Evolutionary conservation across 2,329 filamentous ascomycete species (phyloP).

Genomic region (Cladosporium oxysporum): DNA sequence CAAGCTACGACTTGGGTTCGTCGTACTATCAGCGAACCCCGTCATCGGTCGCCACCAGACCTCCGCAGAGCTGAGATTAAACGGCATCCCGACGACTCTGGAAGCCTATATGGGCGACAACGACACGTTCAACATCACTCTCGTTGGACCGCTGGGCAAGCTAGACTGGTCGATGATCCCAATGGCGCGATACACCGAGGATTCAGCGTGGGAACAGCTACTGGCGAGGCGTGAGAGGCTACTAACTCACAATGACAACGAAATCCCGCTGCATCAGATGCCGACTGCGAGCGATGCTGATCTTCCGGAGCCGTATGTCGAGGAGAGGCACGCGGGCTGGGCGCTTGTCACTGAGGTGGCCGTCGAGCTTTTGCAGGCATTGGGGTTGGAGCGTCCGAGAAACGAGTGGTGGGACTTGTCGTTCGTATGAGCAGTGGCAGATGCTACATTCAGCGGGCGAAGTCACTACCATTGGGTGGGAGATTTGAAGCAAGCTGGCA

Average conservation of each 20-base stretch:
- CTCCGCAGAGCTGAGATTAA: not conserved
- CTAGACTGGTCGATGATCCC: conserved; percentile 13
- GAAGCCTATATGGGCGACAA: not conserved
- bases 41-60: not conserved
- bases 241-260: not conserved
- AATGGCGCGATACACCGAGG: not conserved
- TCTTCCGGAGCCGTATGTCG: not conserved
- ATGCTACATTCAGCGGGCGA: not conserved
- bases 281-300: not conserved
- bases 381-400: not conserved
- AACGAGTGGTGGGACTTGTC: not conserved
- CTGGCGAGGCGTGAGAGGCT: not conserved
- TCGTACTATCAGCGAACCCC: not conserved
- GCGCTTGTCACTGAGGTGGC: not conserved
- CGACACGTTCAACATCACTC: not conserved
- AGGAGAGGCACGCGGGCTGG: not conserved
- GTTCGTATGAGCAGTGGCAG: not conserved
- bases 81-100: not conserved
- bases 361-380: not conserved
- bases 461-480: not conserved
- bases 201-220: not conserved
- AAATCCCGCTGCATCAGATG: not conserved
- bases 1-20: not conserved
- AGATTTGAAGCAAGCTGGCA: not conserved
- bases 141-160: not conserved